phyloP scores from a whole-genome alignment of 192 early-diverging fungal species.

The Paraglomus occultum region DNA sequence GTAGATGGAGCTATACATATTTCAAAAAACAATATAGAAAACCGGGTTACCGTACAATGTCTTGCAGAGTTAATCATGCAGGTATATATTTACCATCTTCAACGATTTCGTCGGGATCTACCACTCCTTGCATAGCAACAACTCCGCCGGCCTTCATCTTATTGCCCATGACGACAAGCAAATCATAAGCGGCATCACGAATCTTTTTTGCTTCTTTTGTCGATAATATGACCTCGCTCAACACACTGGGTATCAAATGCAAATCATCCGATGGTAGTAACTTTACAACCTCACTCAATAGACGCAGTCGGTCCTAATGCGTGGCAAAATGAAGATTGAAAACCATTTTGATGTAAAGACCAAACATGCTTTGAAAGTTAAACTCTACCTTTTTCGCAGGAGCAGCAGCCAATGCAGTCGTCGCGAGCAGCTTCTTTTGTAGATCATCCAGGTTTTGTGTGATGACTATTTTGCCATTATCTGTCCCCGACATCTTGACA shows the following conservation, averaged over 20 bases:
- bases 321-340: no score
- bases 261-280: conserved; percentile 64
- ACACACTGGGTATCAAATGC: conserved; percentile 80
- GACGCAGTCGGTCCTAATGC: conserved; percentile 59
- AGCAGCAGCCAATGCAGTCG: conserved; percentile 58
- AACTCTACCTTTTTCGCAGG: conserved; percentile 64
- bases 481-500: conserved; percentile 49
- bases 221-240: conserved; percentile 89
- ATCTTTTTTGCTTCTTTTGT: conserved; percentile 94
- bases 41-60: neutral
- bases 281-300: conserved; percentile 64
- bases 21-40: conserved; percentile 26
- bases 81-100: conserved; percentile 40
- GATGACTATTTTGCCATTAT: conserved; percentile 47
- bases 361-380: no score
- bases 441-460: conserved; percentile 58
- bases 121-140: conserved; percentile 37
- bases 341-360: no score
- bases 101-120: conserved; percentile 35
- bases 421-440: conserved; percentile 65
- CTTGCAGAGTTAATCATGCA: conserved; percentile 3
- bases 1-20: conserved; percentile 23
- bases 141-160: conserved; percentile 80
- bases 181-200: conserved; percentile 77
- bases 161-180: conserved; percentile 83